Evolutionary conservation across 1,139 yeast species (phyloP).

Genomic region (Hansenula sp.): DNA sequence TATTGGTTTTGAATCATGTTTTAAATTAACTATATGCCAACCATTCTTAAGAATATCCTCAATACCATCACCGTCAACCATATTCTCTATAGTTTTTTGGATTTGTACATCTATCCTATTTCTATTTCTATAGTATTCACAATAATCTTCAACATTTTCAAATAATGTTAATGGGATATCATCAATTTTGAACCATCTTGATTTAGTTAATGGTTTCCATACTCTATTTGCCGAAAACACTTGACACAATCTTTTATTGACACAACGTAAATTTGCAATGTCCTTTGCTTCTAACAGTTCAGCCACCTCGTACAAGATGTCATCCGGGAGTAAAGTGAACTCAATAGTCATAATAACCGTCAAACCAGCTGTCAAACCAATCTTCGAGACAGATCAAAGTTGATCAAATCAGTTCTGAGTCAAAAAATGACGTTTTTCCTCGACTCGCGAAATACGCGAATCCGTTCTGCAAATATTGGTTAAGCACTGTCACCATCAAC

Average conservation of each 20-base stretch:
- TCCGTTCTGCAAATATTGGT: no score
- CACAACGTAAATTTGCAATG: constrained; percentile 10
- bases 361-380: background rate
- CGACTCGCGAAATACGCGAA: no score
- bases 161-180: constrained; percentile 3
- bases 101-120: background rate
- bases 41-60: constrained; percentile 4
- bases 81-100: background rate
- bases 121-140: background rate
- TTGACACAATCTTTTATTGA: constrained; percentile 4
- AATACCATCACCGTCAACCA: background rate
- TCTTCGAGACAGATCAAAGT: no score
- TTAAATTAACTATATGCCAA: constrained; percentile 7
- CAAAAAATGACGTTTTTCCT: no score
- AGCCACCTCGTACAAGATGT: constrained; percentile 1
- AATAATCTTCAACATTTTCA: constrained; percentile 4
- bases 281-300: constrained; percentile 5
- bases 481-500: no score
- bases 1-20: constrained; percentile 7
- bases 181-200: constrained; percentile 6
- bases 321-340: background rate
- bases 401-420: no score
- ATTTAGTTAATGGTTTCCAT: constrained; percentile 9
- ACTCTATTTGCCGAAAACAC: constrained; percentile 9
- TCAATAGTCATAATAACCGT: background rate